Conservation (phyloP, 305 asterid species). For the Andrographis paniculata region DNA sequence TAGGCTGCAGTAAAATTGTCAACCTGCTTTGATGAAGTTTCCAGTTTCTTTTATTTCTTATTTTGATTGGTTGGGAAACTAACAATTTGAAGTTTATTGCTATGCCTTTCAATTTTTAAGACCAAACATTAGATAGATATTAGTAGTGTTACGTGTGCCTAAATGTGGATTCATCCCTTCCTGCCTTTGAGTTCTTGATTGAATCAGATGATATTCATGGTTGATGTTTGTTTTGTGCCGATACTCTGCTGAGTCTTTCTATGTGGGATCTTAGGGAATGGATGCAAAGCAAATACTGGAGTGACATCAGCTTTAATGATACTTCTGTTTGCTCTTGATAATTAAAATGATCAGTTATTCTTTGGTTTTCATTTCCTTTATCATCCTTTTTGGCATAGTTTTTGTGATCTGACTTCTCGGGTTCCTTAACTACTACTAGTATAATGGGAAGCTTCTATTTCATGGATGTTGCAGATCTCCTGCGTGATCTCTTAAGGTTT, state of each 20-base stretch:
- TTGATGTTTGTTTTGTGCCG: too few relatives aligned
- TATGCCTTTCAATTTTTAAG: too few relatives aligned
- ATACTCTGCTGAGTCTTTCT: too few relatives aligned
- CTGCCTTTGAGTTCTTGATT: background rate
- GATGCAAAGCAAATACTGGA: too few relatives aligned
- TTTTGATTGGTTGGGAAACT: slow-evolving; percentile 10
- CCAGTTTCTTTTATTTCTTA: background rate
- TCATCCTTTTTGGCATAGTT: slow-evolving; percentile 4
- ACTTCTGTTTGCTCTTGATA: too few relatives aligned
- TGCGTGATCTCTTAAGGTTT: slow-evolving; percentile 39
- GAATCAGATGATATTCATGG: background rate
- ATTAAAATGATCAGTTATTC: background rate
- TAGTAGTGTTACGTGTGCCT: background rate
- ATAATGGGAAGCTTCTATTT: slow-evolving; percentile 27
- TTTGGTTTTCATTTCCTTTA: background rate
- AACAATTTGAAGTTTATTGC: background rate
- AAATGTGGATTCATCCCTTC: too few relatives aligned
- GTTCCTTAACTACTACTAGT: slow-evolving; percentile 47
- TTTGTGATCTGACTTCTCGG: slow-evolving; percentile 15
- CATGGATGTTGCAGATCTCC: slow-evolving; percentile 46
- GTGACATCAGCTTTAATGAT: too few relatives aligned
- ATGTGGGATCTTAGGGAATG: too few relatives aligned
- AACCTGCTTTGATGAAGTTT: slow-evolving; percentile 8
- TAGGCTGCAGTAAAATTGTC: background rate
- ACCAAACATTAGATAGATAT: background rate